Conservation (phyloP, 805 yeast species). For the Yarrowia porcina region DNA sequence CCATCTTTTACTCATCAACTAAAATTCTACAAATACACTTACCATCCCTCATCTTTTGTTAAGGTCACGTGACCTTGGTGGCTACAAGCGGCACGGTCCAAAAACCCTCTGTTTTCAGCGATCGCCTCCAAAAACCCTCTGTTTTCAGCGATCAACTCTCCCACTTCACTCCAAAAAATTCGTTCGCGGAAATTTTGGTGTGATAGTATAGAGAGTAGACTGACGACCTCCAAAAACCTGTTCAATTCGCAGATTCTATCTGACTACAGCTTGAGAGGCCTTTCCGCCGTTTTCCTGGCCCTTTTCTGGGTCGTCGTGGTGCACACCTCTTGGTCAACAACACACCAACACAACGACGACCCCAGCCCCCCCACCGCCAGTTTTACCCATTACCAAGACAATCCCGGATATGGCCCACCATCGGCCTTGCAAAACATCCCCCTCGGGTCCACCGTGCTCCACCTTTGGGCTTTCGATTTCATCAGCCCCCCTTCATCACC, state of each 20-base stretch:
- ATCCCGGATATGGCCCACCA: background rate
- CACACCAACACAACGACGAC: background rate
- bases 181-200: background rate
- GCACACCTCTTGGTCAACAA: background rate
- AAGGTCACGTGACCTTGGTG: background rate
- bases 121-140: no score
- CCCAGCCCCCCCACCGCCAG: background rate
- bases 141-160: no score
- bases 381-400: background rate
- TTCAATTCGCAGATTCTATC: background rate
- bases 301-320: no score
- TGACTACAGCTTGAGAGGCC: background rate
- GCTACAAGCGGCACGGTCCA: background rate
- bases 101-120: background rate
- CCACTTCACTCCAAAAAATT: background rate
- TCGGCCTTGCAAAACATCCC: background rate
- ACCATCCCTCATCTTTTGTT: background rate
- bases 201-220: background rate
- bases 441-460: background rate
- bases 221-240: background rate
- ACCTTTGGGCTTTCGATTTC: background rate
- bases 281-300: background rate
- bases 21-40: no score
- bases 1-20: no score
- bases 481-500: background rate